phyloP scores from a whole-genome alignment of 106 monocot genomes.

The Hemerocallis citrina region DNA sequence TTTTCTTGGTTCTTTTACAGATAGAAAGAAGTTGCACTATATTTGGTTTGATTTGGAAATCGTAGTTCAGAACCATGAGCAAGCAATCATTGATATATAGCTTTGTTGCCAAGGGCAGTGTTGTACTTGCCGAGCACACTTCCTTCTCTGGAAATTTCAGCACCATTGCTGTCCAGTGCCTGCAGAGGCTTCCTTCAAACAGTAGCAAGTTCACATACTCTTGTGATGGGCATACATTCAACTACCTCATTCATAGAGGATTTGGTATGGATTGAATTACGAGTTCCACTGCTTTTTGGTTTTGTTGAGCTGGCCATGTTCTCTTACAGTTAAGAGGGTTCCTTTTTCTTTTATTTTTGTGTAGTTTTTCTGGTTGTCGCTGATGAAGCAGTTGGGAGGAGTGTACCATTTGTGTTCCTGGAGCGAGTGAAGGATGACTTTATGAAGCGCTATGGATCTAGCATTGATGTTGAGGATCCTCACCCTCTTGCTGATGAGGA shows the following conservation, averaged over 20 bases:
- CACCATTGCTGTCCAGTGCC: constrained; percentile 81
- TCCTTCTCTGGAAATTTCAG: constrained; percentile 91
- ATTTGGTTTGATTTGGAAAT: not conserved
- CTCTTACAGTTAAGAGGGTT: no score
- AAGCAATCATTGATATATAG: constrained; percentile 73
- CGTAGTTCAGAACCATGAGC: constrained; percentile 33
- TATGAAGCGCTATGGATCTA: constrained; percentile 66
- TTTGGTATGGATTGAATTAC: constrained; percentile 70
- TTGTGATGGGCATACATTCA: constrained; percentile 91
- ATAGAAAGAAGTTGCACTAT: not conserved
- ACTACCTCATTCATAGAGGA: constrained; percentile 69
- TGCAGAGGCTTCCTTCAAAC: constrained; percentile 72
- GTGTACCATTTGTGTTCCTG: constrained; percentile 81
- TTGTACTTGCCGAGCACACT: constrained; percentile 87
- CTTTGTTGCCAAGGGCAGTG: constrained; percentile 83
- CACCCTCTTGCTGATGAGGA: constrained; percentile 79
- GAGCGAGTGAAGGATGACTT: constrained; percentile 86
- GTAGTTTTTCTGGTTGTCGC: constrained; percentile 92
- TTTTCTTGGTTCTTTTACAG: not conserved
- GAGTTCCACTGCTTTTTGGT: not conserved
- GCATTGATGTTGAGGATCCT: constrained; percentile 34
- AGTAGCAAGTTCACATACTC: constrained; percentile 84
- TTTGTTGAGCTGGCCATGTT: not conserved
- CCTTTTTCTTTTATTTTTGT: no score
- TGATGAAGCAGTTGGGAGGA: constrained; percentile 68